Conservation (phyloP, 768 basidiomycete genomes). For the Podaxis pistillaris region DNA sequence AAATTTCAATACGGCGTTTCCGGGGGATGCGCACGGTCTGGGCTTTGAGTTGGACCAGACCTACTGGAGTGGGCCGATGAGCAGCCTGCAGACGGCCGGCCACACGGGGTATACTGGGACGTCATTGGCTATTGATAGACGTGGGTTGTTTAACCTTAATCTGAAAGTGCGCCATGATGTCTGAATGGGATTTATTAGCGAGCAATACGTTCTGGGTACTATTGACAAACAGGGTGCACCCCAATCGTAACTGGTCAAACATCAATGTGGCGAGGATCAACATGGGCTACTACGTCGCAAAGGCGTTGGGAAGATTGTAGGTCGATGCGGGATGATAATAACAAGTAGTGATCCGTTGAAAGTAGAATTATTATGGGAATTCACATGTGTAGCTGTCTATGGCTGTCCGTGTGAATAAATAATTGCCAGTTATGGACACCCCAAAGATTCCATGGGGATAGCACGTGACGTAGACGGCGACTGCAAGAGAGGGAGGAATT, state of each 20-base stretch:
- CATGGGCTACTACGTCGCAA: conserved; percentile 21
- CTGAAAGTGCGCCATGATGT: neutral
- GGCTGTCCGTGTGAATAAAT: neutral
- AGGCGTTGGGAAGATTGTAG: conserved; percentile 20
- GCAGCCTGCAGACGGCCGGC: conserved; percentile 26
- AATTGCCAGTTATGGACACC: conserved; percentile 6
- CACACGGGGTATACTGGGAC: conserved; percentile 28
- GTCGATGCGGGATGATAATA: neutral
- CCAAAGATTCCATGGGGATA: conserved; percentile 9
- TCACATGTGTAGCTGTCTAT: neutral
- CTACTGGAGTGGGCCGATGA: conserved; percentile 29
- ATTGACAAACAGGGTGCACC: conserved; percentile 27
- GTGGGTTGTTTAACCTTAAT: conserved; percentile 16
- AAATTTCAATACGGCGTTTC: conserved; percentile 26
- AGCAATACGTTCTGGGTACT: conserved; percentile 30
- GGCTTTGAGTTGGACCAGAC: conserved; percentile 28
- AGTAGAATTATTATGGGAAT: neutral
- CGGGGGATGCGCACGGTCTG: conserved; percentile 25
- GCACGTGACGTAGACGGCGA: conserved; percentile 3
- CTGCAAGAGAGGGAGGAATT: neutral
- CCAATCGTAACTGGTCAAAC: conserved; percentile 26
- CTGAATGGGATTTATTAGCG: conserved; percentile 14
- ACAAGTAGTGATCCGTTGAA: neutral
- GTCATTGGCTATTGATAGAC: conserved; percentile 27
- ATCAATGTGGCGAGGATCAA: conserved; percentile 24